Conservation (phyloP, 805 yeast genomes). For the Ogataea henricii region DNA sequence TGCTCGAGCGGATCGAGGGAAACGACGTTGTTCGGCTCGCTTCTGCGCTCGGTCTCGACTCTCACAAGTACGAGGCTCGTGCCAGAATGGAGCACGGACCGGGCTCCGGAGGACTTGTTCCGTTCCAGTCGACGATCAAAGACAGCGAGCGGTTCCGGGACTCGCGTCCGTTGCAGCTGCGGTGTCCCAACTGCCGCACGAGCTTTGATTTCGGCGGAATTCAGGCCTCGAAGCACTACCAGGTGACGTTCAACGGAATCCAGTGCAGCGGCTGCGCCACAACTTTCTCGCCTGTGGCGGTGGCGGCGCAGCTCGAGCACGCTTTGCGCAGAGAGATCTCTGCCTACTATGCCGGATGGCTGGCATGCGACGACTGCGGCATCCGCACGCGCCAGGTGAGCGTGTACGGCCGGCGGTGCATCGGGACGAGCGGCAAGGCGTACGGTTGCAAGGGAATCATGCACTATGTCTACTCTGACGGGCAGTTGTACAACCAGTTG, state of each 20-base stretch:
- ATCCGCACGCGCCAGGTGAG: constrained; percentile 79
- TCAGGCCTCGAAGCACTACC: constrained; percentile 59
- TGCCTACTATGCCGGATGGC: constrained; percentile 82
- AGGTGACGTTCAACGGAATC: constrained; percentile 67
- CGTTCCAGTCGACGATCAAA: constrained; percentile 77
- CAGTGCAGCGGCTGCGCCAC: constrained; percentile 64
- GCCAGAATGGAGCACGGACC: constrained; percentile 42
- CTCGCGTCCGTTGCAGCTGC: constrained; percentile 53
- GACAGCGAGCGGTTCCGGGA: constrained; percentile 82
- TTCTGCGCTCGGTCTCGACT: constrained; percentile 73
- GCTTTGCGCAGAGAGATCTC: constrained; percentile 70
- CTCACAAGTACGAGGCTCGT: constrained; percentile 55
- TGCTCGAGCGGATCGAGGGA: constrained; percentile 84
- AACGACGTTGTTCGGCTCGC: constrained; percentile 81
- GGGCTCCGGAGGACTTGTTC: constrained; percentile 51
- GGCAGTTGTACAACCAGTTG: constrained; percentile 82
- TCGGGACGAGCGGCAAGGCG: constrained; percentile 62
- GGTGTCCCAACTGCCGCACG: constrained; percentile 61
- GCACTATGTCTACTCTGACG: constrained; percentile 75
- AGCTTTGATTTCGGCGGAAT: constrained; percentile 76
- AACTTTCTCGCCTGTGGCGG: constrained; percentile 50
- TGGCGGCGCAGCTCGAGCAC: constrained; percentile 76
- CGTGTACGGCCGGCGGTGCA: constrained; percentile 86
- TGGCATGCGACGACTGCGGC: constrained; percentile 87
- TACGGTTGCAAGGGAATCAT: constrained; percentile 78